Evolutionary conservation across 345 rosid genomes (phyloP).

Genomic region (Noccaea bulbosa): DNA sequence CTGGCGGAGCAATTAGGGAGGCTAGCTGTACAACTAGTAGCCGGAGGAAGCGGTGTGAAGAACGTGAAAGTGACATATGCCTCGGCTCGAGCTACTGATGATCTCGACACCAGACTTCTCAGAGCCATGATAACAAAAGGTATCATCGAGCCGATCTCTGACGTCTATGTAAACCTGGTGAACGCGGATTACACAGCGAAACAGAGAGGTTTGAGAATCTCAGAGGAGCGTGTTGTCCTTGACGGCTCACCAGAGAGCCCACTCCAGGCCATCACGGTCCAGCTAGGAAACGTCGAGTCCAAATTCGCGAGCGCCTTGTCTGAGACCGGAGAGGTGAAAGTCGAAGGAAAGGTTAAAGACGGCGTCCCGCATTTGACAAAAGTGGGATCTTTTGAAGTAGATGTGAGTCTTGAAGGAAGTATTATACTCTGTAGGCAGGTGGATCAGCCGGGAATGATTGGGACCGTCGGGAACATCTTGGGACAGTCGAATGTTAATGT

Average conservation of each 20-base stretch:
- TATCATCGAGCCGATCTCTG: slow-evolving; percentile 75
- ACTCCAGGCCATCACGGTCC: slow-evolving; percentile 69
- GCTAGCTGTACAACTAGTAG: slow-evolving; percentile 71
- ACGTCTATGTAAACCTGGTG: slow-evolving; percentile 73
- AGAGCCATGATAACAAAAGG: slow-evolving; percentile 88
- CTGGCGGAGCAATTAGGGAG: slow-evolving; percentile 78
- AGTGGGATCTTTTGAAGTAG: slow-evolving; percentile 80
- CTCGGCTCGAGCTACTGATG: slow-evolving; percentile 73
- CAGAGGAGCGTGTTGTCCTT: slow-evolving; percentile 63
- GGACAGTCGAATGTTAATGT: slow-evolving; percentile 84
- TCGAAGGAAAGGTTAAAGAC: slow-evolving; percentile 77
- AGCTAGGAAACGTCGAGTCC: slow-evolving; percentile 75
- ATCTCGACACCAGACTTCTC: slow-evolving; percentile 84
- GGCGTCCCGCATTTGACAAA: slow-evolving; percentile 75
- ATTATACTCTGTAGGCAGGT: slow-evolving; percentile 79
- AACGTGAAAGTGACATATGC: slow-evolving; percentile 68
- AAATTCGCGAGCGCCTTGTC: slow-evolving; percentile 79
- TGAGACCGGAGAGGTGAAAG: slow-evolving; percentile 72
- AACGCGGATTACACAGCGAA: slow-evolving; percentile 84
- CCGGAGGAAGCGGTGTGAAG: slow-evolving; percentile 83
- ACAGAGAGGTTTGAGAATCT: slow-evolving; percentile 73
- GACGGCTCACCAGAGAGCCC: slow-evolving; percentile 81
- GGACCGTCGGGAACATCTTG: slow-evolving; percentile 68
- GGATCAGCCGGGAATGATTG: slow-evolving; percentile 90
- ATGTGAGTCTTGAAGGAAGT: slow-evolving; percentile 83